Conservation (phyloP, 805 yeast species). For the Spathaspora hagerdaliae region DNA sequence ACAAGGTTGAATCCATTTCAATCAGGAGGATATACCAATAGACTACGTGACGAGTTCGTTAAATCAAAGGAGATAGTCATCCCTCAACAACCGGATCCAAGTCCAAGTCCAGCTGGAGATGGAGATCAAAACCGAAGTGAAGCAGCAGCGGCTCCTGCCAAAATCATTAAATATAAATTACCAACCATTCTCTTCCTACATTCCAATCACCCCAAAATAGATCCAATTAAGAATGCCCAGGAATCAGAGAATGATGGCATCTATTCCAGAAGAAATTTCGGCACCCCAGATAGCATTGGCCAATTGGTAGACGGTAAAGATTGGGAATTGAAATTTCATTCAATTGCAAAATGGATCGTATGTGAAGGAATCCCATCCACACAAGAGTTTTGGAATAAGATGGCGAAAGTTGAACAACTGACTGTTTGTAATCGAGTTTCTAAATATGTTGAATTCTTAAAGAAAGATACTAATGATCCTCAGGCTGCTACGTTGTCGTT, state of each 20-base stretch:
- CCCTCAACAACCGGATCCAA: too few species aligned
- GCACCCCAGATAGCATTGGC: conserved; percentile 14
- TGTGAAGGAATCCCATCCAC: conserved; percentile 25
- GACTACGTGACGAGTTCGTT: conserved; percentile 17
- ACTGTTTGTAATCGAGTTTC: conserved; percentile 18
- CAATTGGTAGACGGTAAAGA: conserved; percentile 16
- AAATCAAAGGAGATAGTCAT: conserved; percentile 3
- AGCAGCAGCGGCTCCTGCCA: too few species aligned
- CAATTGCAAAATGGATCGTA: conserved; percentile 27
- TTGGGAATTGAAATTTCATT: conserved; percentile 34
- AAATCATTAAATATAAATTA: conserved; percentile 8
- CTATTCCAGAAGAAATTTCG: conserved; percentile 21
- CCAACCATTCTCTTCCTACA: conserved; percentile 29
- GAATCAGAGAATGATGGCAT: conserved; percentile 5
- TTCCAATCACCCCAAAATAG: conserved; percentile 30
- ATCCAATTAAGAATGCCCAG: conserved; percentile 18
- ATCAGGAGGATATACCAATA: conserved; percentile 19
- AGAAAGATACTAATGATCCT: conserved; percentile 14
- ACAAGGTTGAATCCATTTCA: conserved; percentile 29
- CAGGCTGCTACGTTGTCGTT: conserved; percentile 5
- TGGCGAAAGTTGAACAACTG: conserved; percentile 10
- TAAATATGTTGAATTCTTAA: conserved; percentile 20
- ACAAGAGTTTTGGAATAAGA: conserved; percentile 17
- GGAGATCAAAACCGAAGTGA: too few species aligned
- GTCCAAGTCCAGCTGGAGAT: too few species aligned